Conservation (phyloP, 2,329 filamentous ascomycete genomes). For the Claviceps pusilla region DNA sequence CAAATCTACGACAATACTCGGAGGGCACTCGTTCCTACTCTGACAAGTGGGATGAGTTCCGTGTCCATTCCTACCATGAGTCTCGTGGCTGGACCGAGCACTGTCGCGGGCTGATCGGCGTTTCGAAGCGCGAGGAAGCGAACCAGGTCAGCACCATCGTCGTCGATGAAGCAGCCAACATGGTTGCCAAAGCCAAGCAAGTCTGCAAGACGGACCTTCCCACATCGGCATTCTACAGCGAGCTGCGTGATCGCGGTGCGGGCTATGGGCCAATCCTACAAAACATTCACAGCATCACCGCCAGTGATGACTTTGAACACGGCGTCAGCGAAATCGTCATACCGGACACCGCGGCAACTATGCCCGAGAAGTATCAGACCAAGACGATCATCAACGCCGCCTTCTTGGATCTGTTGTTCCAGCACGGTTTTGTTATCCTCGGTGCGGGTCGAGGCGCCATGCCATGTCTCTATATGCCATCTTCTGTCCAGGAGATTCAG, state of each 20-base stretch:
- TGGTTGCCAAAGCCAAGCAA: conserved; percentile 9
- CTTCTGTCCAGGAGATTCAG: conserved; percentile 17
- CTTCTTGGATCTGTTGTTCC: conserved; percentile 30
- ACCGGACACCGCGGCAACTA: conserved; percentile 26
- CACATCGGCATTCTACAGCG: conserved; percentile 8
- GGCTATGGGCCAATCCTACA: conserved; percentile 8
- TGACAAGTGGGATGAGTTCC: conserved; percentile 39
- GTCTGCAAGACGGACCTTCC: conserved; percentile 7
- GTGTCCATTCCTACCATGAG: conserved; percentile 37
- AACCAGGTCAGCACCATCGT: neutral
- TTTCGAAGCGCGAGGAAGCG: conserved; percentile 8
- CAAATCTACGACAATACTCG: conserved; percentile 13
- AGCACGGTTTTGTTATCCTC: conserved; percentile 24
- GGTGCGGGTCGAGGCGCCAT: conserved; percentile 18
- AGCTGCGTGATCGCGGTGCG: conserved; percentile 13
- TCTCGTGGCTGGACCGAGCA: conserved; percentile 42
- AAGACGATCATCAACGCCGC: conserved; percentile 29
- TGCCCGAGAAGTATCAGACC: conserved; percentile 31
- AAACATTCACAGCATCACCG: neutral
- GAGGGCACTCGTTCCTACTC: conserved; percentile 19
- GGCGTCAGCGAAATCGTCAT: conserved; percentile 9
- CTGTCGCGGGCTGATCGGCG: conserved; percentile 36
- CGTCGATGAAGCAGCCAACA: neutral
- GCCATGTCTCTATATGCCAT: conserved; percentile 23
- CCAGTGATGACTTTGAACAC: neutral